Percentiles rank a stretch among this genome's conserved stretches.
phyloP scores from a whole-genome alignment of 805 yeast species.

The Candida coleopterorum region DNA sequence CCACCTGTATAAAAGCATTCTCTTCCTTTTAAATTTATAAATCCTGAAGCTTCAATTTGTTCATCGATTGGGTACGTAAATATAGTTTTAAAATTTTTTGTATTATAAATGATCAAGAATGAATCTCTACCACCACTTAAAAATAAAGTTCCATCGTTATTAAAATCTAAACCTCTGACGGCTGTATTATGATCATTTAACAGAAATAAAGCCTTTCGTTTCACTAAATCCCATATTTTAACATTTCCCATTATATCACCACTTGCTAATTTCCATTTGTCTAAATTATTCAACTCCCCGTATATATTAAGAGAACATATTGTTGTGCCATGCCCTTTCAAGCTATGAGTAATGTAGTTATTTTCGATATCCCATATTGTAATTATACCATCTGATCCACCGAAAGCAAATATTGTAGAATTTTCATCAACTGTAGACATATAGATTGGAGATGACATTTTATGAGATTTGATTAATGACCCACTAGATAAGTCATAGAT shows the following conservation, averaged over 20 bases:
- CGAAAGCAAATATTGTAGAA: constrained; percentile 83
- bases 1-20: constrained; percentile 70
- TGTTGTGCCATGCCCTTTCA: constrained; percentile 91
- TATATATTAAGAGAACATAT: constrained; percentile 68
- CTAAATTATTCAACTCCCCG: constrained; percentile 59
- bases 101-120: constrained; percentile 56
- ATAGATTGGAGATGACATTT: constrained; percentile 75
- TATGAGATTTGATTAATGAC: constrained; percentile 45
- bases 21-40: constrained; percentile 23
- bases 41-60: constrained; percentile 69
- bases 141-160: constrained; percentile 47
- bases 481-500: constrained; percentile 49
- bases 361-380: constrained; percentile 91
- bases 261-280: constrained; percentile 73
- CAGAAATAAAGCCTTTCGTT: constrained; percentile 61
- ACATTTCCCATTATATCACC: constrained; percentile 58
- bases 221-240: constrained; percentile 62
- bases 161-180: constrained; percentile 77
- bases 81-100: constrained; percentile 48
- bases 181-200: constrained; percentile 76
- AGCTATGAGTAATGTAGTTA: constrained; percentile 80
- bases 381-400: constrained; percentile 91
- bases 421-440: constrained; percentile 74
- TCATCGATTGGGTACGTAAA: constrained; percentile 71
- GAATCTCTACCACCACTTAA: constrained; percentile 90